Evolutionary conservation across 257 asterid species (phyloP).

Genomic region (Capsicum chinense): DNA sequence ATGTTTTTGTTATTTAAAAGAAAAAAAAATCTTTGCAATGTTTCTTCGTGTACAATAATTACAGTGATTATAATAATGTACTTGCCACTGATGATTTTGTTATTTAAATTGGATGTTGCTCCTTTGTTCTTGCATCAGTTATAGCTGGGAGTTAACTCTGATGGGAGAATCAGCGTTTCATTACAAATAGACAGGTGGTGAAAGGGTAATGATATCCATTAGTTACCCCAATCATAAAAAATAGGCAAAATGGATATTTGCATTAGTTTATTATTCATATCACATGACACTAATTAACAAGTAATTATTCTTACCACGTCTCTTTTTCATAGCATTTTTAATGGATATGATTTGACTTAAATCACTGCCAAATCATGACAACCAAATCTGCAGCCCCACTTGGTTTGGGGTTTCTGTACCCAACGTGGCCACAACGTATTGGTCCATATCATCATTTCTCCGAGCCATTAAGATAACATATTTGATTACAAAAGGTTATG

Average conservation of each 20-base stretch:
- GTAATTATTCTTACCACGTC: background rate
- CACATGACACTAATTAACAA: slow-evolving; percentile 19
- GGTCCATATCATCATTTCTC: background rate
- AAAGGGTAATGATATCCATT: background rate
- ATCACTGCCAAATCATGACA: slow-evolving; percentile 28
- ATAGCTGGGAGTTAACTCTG: background rate
- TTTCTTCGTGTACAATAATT: slow-evolving; percentile 15
- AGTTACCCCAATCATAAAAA: background rate
- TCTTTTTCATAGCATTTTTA: background rate
- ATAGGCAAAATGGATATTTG: background rate
- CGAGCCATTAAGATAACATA: slow-evolving; percentile 3
- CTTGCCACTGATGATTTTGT: background rate
- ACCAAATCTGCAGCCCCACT: background rate
- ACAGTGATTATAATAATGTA: background rate
- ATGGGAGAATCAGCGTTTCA: background rate
- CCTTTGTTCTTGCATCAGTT: background rate
- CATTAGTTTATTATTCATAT: background rate
- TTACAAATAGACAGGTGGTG: background rate
- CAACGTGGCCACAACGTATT: background rate
- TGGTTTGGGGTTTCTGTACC: background rate
- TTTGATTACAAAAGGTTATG: slow-evolving; percentile 7
- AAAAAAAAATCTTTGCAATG: background rate
- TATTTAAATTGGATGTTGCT: background rate
- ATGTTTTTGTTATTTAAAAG: too few species aligned
- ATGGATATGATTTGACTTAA: slow-evolving; percentile 27